A percentile compares a stretch with the other conserved stretches of the same genome.
These are phyloP conservation scores for Parietichytrium sp. DNA, from an alignment of 108 stramenopile genomes.

Conservation along the genomic window DNA sequence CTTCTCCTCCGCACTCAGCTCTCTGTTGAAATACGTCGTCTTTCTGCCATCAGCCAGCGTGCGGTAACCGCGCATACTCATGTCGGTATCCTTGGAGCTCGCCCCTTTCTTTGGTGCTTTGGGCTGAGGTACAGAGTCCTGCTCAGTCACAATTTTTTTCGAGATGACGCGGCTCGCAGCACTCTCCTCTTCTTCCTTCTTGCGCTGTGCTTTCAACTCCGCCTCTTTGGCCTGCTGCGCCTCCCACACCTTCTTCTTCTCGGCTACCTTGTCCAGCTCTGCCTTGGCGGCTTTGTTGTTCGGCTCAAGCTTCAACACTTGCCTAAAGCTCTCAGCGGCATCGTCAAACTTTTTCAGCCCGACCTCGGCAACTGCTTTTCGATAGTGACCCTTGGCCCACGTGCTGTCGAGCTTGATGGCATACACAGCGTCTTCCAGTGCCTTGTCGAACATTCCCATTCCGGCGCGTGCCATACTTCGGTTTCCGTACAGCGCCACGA, in stretches of 20 bases:
- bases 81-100: slow-evolving; percentile 34
- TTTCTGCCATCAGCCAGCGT: slow-evolving; percentile 82
- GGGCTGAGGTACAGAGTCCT: slow-evolving; percentile 25
- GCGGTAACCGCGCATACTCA: slow-evolving; percentile 82
- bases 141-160: not conserved
- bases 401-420: not conserved
- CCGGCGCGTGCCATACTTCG: not conserved
- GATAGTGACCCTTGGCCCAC: slow-evolving; percentile 15
- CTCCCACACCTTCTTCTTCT: slow-evolving; percentile 76
- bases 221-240: slow-evolving; percentile 55
- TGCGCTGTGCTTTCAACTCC: slow-evolving; percentile 75
- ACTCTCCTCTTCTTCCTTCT: slow-evolving; percentile 64
- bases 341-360: slow-evolving; percentile 34
- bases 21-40: slow-evolving; percentile 90
- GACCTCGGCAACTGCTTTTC: slow-evolving; percentile 4
- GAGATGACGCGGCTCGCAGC: slow-evolving; percentile 66
- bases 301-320: slow-evolving; percentile 15
- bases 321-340: not conserved
- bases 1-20: slow-evolving; percentile 81
- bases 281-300: slow-evolving; percentile 20
- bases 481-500: not conserved
- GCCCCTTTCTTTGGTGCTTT: slow-evolving; percentile 45
- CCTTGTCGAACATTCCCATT: not conserved
- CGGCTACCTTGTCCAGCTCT: slow-evolving; percentile 21
- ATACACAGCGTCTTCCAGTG: slow-evolving; percentile 4